Percentiles rank a stretch among this genome's conserved stretches.
These are phyloP conservation scores for Pholiota conissans DNA, from an alignment of 768 basidiomycete species.

Conservation along the genomic window DNA sequence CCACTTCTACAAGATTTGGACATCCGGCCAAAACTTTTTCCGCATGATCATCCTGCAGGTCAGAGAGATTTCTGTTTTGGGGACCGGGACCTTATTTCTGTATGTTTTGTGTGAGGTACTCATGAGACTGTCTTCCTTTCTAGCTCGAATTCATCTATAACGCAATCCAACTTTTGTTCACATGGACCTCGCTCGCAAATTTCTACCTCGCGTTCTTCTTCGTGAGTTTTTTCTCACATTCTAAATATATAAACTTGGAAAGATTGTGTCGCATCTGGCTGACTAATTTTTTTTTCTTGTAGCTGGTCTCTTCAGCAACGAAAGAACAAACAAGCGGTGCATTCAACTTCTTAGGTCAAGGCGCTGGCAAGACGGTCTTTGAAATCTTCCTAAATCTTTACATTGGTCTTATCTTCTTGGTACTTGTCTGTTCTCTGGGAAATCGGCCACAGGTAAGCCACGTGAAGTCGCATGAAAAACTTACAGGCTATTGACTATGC, in stretches of 20 bases:
- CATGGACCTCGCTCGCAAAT: conserved; percentile 92
- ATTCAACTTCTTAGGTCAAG: conserved; percentile 77
- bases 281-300: conserved; percentile 9
- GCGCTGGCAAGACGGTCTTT: conserved; percentile 72
- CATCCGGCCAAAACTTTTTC: conserved; percentile 87
- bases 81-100: neutral
- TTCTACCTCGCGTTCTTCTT: conserved; percentile 96
- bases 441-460: conserved; percentile 74
- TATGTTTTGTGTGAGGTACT: neutral
- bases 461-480: conserved; percentile 1
- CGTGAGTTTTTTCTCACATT: conserved; percentile 43
- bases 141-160: conserved; percentile 92
- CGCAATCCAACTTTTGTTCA: conserved; percentile 83
- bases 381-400: conserved; percentile 82
- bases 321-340: conserved; percentile 54
- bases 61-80: conserved; percentile 22
- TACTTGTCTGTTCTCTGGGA: conserved; percentile 85
- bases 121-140: neutral
- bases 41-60: conserved; percentile 75
- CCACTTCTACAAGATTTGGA: conserved; percentile 87
- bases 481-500: neutral
- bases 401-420: conserved; percentile 80
- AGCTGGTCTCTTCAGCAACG: conserved; percentile 85
- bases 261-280: neutral
- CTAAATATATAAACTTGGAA: neutral